Evolutionary conservation across 257 asterid genomes (phyloP).

Genomic region (Buddleja alternifolia): DNA sequence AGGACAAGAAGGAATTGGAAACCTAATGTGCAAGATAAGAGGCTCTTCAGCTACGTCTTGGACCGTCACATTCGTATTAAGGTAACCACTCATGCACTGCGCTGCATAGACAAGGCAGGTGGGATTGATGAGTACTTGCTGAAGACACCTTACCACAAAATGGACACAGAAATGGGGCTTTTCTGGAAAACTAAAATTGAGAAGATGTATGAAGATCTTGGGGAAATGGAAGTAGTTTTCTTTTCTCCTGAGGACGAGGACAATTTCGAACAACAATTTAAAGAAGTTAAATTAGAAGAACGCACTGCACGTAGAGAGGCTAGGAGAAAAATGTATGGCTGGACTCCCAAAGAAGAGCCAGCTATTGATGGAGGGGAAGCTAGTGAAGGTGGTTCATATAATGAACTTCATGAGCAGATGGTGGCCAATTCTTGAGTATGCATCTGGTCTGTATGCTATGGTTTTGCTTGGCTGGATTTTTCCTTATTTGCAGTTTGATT

Average conservation of each 20-base stretch:
- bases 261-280: slow-evolving; percentile 60
- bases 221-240: slow-evolving; percentile 86
- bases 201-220: slow-evolving; percentile 89
- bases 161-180: slow-evolving; percentile 88
- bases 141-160: slow-evolving; percentile 87
- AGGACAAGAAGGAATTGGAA: slow-evolving; percentile 91
- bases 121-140: slow-evolving; percentile 93
- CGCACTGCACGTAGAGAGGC: slow-evolving; percentile 66
- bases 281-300: slow-evolving; percentile 56
- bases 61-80: slow-evolving; percentile 88
- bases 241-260: slow-evolving; percentile 81
- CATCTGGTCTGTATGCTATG: neutral
- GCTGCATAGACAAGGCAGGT: slow-evolving; percentile 98
- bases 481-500: too few relatives aligned
- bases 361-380: slow-evolving; percentile 46
- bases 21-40: slow-evolving; percentile 87
- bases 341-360: slow-evolving; percentile 48
- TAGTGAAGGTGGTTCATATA: slow-evolving; percentile 32
- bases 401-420: slow-evolving; percentile 53
- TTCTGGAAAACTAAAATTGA: slow-evolving; percentile 87
- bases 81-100: slow-evolving; percentile 88
- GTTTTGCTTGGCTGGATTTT: neutral
- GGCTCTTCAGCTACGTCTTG: slow-evolving; percentile 86
- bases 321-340: slow-evolving; percentile 71
- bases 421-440: slow-evolving; percentile 63